Base-by-base conservation (phyloP, 441 rosid species). In the Adansonia grandidieri region DNA sequence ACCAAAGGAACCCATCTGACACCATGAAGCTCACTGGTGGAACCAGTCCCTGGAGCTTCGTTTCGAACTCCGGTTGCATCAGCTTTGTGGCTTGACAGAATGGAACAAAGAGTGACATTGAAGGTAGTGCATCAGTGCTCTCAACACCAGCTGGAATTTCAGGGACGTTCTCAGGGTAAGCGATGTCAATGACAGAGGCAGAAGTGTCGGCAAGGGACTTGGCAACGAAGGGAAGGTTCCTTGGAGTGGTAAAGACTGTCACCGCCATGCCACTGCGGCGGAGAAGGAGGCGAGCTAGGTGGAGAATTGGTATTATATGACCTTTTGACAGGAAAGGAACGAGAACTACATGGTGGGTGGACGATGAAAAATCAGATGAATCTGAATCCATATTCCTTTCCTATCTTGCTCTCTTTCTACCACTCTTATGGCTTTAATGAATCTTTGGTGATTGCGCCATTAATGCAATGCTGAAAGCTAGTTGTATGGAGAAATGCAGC, bases 261-360 rank as follows among this genome's bases (percentile, higher is more conserved):
- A 88, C 86, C 19, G 77, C 0, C 14, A 83, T 5, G 37, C 50
- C 15, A 9, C 28, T n/a, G n/a, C n/a, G 87, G 80, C 71, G 86
- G 86, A 90, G 88, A 76, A 94, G 88, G 82, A 86, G 90, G 74
- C 82, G 90, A 48, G 89, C 89, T 1, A 92, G 80, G 79, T 84
- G 87, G 80, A 94, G 92, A 75, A 92, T 81, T 40, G 98, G 96
- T 20, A 92, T 89, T 57, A 80, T 88, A 81, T 94, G 97, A 53
- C 98, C 93, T 82, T 92, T 91, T 8, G 96, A 83, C 95, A 91
- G 89, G 88, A 89, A 94, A 10, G 98, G 96, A 84, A 90, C 91
- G 50, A 92, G 76, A 72, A 86, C 78, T 19, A 82, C 89, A 71
- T 91, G 93, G 17, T 47, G 75, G 0, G 65, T n/a, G n/a, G n/a